A percentile compares a stretch with the other conserved stretches of the same genome.
Conservation (phyloP, 106 monocot species). For the Allium sativum region DNA sequence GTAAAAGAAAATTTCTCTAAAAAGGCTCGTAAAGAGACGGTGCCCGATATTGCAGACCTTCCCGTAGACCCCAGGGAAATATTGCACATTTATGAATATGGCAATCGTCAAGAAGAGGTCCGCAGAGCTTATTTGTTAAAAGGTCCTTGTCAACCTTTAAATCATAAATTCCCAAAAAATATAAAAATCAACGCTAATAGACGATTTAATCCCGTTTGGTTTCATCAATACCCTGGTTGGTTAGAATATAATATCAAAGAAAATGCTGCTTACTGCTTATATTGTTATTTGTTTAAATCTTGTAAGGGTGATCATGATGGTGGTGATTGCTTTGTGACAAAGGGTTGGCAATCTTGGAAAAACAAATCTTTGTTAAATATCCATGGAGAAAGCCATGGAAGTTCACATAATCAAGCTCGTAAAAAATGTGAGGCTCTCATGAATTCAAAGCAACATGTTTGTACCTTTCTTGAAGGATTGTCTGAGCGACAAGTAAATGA, state of each 20-base stretch:
- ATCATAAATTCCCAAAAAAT: not conserved
- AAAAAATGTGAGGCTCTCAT: not conserved
- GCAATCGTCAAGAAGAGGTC: not conserved
- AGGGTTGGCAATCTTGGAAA: not conserved
- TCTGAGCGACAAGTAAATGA: not conserved
- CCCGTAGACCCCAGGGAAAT: not conserved
- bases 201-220: not conserved
- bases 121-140: not conserved
- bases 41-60: not conserved
- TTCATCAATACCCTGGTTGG: not conserved
- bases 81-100: not conserved
- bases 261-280: not conserved
- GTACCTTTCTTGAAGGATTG: not conserved
- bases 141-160: not conserved
- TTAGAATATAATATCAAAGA: not conserved
- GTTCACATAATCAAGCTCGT: not conserved
- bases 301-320: not conserved
- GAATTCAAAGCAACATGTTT: not conserved
- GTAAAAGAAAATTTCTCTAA: too few relatives aligned
- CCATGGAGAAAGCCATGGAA: not conserved
- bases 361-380: not conserved
- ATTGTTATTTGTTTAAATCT: not conserved
- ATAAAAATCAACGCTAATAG: not conserved
- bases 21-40: too few relatives aligned
- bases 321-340: not conserved